Base-by-base conservation (phyloP, 495 filamentous ascomycete genomes). In the Patellaria atrata region DNA sequence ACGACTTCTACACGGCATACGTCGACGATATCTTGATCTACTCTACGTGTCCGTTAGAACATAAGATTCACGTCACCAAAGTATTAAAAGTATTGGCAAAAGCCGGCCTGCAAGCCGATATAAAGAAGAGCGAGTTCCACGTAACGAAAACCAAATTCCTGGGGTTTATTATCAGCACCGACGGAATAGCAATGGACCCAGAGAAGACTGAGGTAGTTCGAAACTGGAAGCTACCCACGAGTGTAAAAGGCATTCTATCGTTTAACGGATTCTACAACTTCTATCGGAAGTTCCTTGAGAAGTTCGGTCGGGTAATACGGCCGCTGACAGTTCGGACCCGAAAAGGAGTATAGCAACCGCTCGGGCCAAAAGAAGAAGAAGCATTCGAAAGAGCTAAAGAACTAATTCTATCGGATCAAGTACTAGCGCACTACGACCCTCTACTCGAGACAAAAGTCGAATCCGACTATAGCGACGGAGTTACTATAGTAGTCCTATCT, bases 331-430 rank as follows among this genome's bases (percentile, higher is more conserved):
- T 12, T 5, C 4, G 41, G 31, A 38, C 31, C 45, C 0, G 44
- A 28, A 8, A 37, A 40, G 36, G 51, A 54, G 23, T 33, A 47
- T 30, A 7, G 7, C 7, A 7, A 14, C 16, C 8, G 28, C 8
- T 7, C n/a, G 28, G n/a, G n/a, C n/a, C n/a, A 8, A 7, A 30
- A 30, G 7, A 30, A 14, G 25, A 70, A 39, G 47, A 61, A 31
- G 65, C 67, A 18, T 70, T 70, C 33, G 53, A 55, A 9, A 33
- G 41, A 4, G 47, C 65, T 33, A 67, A 72, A 47, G 54, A 57
- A 14, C 49, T 56, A 33, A 66, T 67, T 55, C 62, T 62, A 33
- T 29, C 27, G 10, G 45, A 44, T 11, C 45, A 29, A 23, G 38
- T 55, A 6, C 44, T 59, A 8, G 27, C 38, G 0, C 40, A 48